Evolutionary conservation across 2,329 filamentous ascomycete genomes (phyloP), one percentile per base, ranked within the genome.

Genomic region (Bipolaris cookei): DNA sequence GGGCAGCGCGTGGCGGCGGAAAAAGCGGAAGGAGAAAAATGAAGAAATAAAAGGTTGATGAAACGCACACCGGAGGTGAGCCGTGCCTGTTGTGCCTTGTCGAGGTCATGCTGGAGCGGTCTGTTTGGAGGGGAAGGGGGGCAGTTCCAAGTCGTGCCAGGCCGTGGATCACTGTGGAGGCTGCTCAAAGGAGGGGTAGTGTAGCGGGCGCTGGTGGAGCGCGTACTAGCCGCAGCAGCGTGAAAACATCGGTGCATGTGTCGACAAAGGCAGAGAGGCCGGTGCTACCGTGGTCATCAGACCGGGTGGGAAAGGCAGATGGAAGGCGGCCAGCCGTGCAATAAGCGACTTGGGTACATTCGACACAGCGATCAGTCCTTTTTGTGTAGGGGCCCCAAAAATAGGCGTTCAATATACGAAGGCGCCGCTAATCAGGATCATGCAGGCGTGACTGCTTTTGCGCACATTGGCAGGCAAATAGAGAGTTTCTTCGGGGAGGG

Each of bases 391-490:
- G 58, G 45, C 58, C 54, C 66, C 62, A 60, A 62, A 62, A 63
- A 66, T 67, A 68, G 62, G 58, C 59, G 56, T 62, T 57, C 53
- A 51, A 56, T 61, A 52, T 61, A 57, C 55, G 46, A 48, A 51
- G 57, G 44, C 43, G 46, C 42, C 35, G 54, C 54, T 61, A 46
- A 47, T 53, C 45, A 59, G 51, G 38, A 50, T 38, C 54, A 64
- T 64, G 65, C 65, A 65, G 39, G 62, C 58, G 59, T 59, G 55
- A 56, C 54, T 51, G 52, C 53, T 56, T 61, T 54, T 62, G 61
- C 58, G 54, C 54, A 55, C 57, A 50, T 32, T 54, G 48, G 46
- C 56, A 57, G 44, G 57, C 52, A 53, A 61, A 58, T 51, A 53
- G 50, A 59, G 54, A 58, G 54, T 56, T 59, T 47, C 37, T 53